Conservation (phyloP, 2,329 filamentous ascomycete species). For the Gnomoniopsis sp. region DNA sequence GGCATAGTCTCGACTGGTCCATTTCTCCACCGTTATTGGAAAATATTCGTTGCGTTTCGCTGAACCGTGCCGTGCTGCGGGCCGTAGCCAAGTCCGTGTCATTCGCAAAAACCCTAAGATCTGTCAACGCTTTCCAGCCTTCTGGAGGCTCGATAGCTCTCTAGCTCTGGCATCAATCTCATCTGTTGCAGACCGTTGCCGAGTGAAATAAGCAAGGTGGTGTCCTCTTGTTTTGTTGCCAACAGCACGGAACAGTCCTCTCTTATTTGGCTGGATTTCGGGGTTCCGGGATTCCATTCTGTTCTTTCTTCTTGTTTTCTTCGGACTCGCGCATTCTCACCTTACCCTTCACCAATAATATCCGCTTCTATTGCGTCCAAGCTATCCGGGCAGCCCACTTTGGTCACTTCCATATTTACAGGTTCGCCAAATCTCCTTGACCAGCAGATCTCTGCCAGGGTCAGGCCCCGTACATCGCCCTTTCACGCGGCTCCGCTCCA, state of each 20-base stretch:
- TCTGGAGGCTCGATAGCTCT: constrained; percentile 26
- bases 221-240: constrained; percentile 34
- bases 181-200: constrained; percentile 43
- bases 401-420: not conserved
- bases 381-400: constrained; percentile 4
- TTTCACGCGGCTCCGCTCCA: constrained; percentile 14
- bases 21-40: too few species aligned
- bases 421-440: constrained; percentile 14
- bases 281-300: too few species aligned
- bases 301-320: constrained; percentile 29
- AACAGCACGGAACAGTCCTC: too few species aligned
- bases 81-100: constrained; percentile 13
- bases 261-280: too few species aligned
- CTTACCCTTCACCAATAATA: constrained; percentile 18
- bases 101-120: constrained; percentile 16
- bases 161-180: constrained; percentile 37
- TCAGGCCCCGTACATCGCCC: constrained; percentile 10
- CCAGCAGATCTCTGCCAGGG: constrained; percentile 14
- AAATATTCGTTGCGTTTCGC: not conserved
- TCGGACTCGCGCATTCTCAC: constrained; percentile 23
- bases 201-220: constrained; percentile 42
- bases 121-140: constrained; percentile 12
- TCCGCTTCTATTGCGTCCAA: constrained; percentile 14
- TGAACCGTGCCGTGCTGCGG: constrained; percentile 9
- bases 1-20: too few species aligned